These are phyloP conservation scores for Malassezia nana DNA, from an alignment of 1,284 basidiomycete species.

Conservation along the genomic window DNA sequence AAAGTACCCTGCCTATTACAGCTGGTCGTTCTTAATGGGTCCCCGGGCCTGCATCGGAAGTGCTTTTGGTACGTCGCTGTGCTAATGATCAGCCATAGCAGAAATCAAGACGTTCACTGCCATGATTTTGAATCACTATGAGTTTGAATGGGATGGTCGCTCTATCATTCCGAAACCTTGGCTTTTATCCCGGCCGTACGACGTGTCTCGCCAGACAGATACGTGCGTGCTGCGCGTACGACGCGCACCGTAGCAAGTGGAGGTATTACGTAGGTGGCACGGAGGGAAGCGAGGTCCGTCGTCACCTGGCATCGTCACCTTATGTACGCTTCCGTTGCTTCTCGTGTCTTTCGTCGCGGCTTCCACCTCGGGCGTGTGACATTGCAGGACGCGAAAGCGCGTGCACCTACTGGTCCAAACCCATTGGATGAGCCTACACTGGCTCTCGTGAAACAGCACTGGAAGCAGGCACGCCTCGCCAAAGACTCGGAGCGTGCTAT, in stretches of 20 bases:
- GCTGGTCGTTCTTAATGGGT: constrained; percentile 37
- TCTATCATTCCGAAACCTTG: constrained; percentile 11
- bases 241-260: constrained; percentile 1
- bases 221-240: constrained; percentile 9
- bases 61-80: constrained; percentile 21
- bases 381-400: background rate
- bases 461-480: constrained; percentile 19
- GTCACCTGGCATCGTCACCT: background rate
- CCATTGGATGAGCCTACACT: constrained; percentile 12
- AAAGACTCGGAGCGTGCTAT: constrained; percentile 14
- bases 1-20: constrained; percentile 22
- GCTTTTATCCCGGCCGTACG: constrained; percentile 14
- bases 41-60: constrained; percentile 39
- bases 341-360: background rate
- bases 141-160: constrained; percentile 21
- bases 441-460: constrained; percentile 11
- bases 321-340: background rate
- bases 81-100: constrained; percentile 9
- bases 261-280: background rate
- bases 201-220: background rate
- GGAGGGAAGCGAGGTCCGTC: background rate
- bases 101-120: constrained; percentile 40
- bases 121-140: constrained; percentile 24
- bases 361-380: background rate
- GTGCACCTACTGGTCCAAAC: constrained; percentile 8